Evolutionary conservation across 2,329 filamentous ascomycete genomes (phyloP).

Genomic region (Apiospora phragmitis): DNA sequence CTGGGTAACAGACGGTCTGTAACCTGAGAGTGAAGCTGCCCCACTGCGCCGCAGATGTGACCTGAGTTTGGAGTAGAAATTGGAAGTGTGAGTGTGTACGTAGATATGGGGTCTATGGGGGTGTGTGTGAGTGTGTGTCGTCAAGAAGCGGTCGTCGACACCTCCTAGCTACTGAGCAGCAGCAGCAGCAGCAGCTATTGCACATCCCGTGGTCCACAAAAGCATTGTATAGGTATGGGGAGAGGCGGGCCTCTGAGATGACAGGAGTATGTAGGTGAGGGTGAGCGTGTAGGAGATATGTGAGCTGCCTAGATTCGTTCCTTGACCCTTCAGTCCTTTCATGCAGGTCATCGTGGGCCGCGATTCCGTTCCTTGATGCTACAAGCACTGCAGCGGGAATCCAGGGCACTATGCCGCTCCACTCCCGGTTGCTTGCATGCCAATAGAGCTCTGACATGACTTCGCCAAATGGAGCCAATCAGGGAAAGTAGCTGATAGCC

Average conservation of each 20-base stretch:
- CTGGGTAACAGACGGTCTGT: conserved; percentile 7
- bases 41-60: conserved; percentile 2
- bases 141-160: conserved; percentile 1
- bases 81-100: conserved; percentile 14
- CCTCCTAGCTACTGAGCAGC: not conserved
- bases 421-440: conserved; percentile 30
- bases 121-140: conserved; percentile 7
- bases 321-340: conserved; percentile 5
- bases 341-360: conserved; percentile 23
- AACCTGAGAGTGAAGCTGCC: conserved; percentile 8
- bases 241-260: not conserved
- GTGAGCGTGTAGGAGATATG: not conserved
- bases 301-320: conserved; percentile 7
- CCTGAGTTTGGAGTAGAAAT: not conserved
- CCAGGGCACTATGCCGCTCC: conserved; percentile 23
- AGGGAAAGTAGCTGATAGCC: conserved; percentile 13
- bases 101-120: conserved; percentile 13
- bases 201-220: not conserved
- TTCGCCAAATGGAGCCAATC: conserved; percentile 35
- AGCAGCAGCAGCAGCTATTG: not conserved
- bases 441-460: conserved; percentile 25
- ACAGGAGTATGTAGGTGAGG: conserved; percentile 4
- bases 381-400: conserved; percentile 27
- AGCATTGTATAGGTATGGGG: not conserved
- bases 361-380: conserved; percentile 16